phyloP scores from a whole-genome alignment of 116 monocot species.

The Dioscorea cayenensis region DNA sequence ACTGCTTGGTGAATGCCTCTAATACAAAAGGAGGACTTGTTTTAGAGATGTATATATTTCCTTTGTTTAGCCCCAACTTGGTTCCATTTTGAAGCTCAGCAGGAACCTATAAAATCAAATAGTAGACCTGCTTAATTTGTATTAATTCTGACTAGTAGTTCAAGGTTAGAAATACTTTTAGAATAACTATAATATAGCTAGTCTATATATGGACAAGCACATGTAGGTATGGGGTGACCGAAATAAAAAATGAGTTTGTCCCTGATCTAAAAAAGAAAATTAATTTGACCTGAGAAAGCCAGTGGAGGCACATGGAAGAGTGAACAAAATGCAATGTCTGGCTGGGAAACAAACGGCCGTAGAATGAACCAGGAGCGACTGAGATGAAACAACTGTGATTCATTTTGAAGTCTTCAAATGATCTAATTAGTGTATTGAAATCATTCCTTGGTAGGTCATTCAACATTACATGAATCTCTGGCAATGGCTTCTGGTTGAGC shows the following conservation, averaged over 20 bases:
- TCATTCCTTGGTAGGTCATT: constrained; percentile 62
- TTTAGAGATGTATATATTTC: constrained; percentile 18
- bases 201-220: too few species aligned
- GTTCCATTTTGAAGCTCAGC: background rate
- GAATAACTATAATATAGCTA: too few species aligned
- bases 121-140: too few species aligned
- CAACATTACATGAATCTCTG: constrained; percentile 35
- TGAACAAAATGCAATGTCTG: constrained; percentile 38
- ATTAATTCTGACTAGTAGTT: too few species aligned
- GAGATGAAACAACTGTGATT: background rate
- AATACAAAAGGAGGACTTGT: constrained; percentile 23
- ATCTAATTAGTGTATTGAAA: constrained; percentile 36
- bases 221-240: too few species aligned
- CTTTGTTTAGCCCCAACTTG: constrained; percentile 6
- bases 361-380: constrained; percentile 50
- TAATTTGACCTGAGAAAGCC: constrained; percentile 32
- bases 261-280: too few species aligned
- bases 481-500: background rate
- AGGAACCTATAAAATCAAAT: background rate
- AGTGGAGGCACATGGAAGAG: constrained; percentile 31
- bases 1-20: constrained; percentile 19
- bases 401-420: background rate
- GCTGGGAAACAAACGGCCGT: constrained; percentile 26
- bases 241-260: too few species aligned
- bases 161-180: too few species aligned